Conservation (phyloP, 768 basidiomycete species). For the Termitomyces bulborhizus region DNA sequence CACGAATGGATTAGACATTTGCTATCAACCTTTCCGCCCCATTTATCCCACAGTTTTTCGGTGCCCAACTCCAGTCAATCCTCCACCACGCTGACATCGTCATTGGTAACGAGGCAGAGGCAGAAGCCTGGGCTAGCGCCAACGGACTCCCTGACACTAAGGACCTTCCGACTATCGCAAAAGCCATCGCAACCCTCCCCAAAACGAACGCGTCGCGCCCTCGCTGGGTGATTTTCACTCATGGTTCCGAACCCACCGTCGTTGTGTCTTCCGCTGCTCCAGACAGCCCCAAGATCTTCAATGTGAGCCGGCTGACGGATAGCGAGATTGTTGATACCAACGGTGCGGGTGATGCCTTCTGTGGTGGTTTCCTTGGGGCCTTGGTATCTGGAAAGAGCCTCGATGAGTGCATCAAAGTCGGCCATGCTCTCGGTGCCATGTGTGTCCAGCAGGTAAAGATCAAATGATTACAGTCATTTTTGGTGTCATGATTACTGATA, state of each 20-base stretch:
- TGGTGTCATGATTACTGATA: neutral
- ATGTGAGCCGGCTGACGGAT: slow-evolving; percentile 51
- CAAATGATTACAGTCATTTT: neutral
- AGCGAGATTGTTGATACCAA: slow-evolving; percentile 91
- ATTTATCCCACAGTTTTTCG: slow-evolving; percentile 95
- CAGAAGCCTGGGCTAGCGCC: slow-evolving; percentile 76
- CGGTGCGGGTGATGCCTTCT: slow-evolving; percentile 96
- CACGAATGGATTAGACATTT: slow-evolving; percentile 54
- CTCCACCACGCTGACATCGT: slow-evolving; percentile 83
- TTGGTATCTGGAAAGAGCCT: slow-evolving; percentile 71
- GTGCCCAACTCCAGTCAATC: slow-evolving; percentile 70
- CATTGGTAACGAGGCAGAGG: slow-evolving; percentile 97
- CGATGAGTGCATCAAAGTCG: slow-evolving; percentile 74
- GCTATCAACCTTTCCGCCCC: slow-evolving; percentile 93
- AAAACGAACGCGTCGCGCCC: slow-evolving; percentile 75
- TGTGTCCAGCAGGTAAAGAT: slow-evolving; percentile 68
- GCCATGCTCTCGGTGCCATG: slow-evolving; percentile 83
- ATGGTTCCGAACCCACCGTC: slow-evolving; percentile 76
- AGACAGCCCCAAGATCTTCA: slow-evolving; percentile 47
- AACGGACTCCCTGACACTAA: slow-evolving; percentile 62
- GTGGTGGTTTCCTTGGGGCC: slow-evolving; percentile 92
- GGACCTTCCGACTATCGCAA: slow-evolving; percentile 64
- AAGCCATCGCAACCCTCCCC: slow-evolving; percentile 62
- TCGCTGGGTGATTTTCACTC: slow-evolving; percentile 86
- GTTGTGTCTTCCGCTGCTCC: slow-evolving; percentile 58